Evolutionary conservation across 2,329 filamentous ascomycete species (phyloP), one percentile per base, ranked within the genome.

Genomic region (Penicillium sp.): DNA sequence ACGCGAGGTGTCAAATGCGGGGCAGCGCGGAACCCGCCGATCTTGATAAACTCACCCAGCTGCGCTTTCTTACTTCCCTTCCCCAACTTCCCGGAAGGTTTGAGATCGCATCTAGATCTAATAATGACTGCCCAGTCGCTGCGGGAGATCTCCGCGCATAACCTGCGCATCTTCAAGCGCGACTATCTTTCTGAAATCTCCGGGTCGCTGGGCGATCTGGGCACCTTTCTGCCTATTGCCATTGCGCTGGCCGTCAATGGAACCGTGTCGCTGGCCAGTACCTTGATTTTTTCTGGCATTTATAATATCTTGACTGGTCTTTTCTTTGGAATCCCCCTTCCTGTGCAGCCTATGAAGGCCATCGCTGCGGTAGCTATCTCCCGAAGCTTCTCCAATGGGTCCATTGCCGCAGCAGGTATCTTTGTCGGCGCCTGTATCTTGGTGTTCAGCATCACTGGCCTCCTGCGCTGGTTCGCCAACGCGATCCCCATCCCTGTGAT

Each of bases 331-430:
- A 87, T 97, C 36, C 92, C 92, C 2, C 74, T 96, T 3, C 92
- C 92, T 0, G 91, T 96, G 0, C 92, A 96, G 74, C 92, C 92
- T 0, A 88, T 88, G 85, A 88, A 87, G 79, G 92, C 92, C 33
- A 95, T 97, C 54, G 92, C 92, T 5, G 89, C 92, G 0, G 88
- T 95, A 0, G 90, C 91, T n/a, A 89, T 96, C 51, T 79, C 86
- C 6, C 79, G 83, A 10, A 77, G 76, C 27, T 85, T 89, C 57
- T 83, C 82, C 1, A 78, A 85, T 16, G 81, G 82, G 43, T 82
- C 90, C 57, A 92, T 88, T 38, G 83, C 90, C n/a, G 87, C 89
- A 0, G 90, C 91, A 1, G 92, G 92, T 1, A 81, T 92, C 33
- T 88, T 90, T 51, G 91, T 96, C 30, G 85, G 86, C 2, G 75